A percentile compares a stretch with the other conserved stretches of the same genome.
phyloP scores from a whole-genome alignment of 371 early-diverging fungal species.

The Lichtheimia ornata region DNA sequence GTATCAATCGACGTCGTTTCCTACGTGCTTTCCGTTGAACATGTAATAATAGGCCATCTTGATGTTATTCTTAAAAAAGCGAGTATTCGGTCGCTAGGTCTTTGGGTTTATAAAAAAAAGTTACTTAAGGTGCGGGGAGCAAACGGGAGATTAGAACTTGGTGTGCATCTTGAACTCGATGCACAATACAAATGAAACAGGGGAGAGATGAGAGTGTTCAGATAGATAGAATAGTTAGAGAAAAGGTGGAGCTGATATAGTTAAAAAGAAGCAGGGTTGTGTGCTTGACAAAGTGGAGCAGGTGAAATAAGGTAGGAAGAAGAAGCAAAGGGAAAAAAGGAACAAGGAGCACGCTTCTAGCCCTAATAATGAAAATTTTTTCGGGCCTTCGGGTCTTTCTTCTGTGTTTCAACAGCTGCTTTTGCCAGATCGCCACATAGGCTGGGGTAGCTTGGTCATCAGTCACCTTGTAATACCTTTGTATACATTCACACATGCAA shows the following conservation, averaged over 20 bases:
- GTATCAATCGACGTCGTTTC: constrained; percentile 38
- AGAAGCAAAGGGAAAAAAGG: constrained; percentile 4
- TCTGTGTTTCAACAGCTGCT: not conserved
- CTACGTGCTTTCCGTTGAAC: constrained; percentile 37
- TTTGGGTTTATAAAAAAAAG: constrained; percentile 16
- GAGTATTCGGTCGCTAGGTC: constrained; percentile 1
- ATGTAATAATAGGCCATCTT: constrained; percentile 36
- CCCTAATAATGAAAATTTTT: constrained; percentile 1
- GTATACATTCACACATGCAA: not conserved
- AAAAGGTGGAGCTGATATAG: not conserved
- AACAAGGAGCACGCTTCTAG: not conserved
- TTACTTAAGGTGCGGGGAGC: constrained; percentile 6
- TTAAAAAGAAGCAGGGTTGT: not conserved
- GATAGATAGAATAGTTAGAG: not conserved
- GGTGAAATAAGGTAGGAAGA: not conserved
- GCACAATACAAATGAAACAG: constrained; percentile 14
- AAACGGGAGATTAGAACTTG: constrained; percentile 20
- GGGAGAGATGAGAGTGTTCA: not conserved
- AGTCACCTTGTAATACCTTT: not conserved
- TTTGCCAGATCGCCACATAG: too few relatives aligned
- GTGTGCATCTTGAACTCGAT: constrained; percentile 30
- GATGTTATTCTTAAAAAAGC: constrained; percentile 11
- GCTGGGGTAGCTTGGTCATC: too few relatives aligned
- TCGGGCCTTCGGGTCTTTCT: constrained; percentile 1
- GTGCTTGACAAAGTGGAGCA: not conserved